Base-by-base conservation (phyloP, 139 green algal species). In the Chlamydomonas sphaeroides region DNA sequence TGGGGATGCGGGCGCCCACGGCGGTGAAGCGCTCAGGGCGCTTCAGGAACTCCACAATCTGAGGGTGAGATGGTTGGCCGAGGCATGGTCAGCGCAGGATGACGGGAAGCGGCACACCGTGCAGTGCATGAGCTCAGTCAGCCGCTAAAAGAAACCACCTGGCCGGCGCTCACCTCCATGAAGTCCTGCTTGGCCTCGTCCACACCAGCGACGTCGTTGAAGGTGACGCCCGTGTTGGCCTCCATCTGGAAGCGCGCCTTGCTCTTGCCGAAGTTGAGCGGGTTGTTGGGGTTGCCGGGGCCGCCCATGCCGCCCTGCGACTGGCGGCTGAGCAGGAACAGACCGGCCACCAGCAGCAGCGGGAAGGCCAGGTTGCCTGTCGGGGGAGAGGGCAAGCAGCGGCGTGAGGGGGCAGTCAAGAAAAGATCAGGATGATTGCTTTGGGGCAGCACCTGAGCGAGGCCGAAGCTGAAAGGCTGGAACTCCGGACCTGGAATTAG, bases 151-250 rank as follows among this genome's bases (percentile, higher is more conserved):
- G n/a, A 68, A 38, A 30, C 32, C 21, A 5, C 21, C 17, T 68
- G 15, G 5, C 26, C 30, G 26, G 11, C 66, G 36, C 89, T 2
- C 53, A 96, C 91, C 93, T 99, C 97, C 96, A 98, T 96, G 91
- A 99, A 99, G 89, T 99, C 97, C 84, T 97, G 89, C 93, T 99
- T 99, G n/a, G 97, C 97, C 92, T 99, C 97, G 49, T 99, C 95
- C 25, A 99, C 97, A 38, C 97, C 97, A 21, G 97, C 97, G 20
- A 99, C 97, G 69, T 99, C 97, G 73, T 92, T 90, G 85, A 99
- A 99, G 8, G 89, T 99, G 39, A 99, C 89, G 65, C 97, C 97
- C 25, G 97, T 99, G 93, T 99, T 99, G 70, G 97, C 96, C 94
- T 99, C 97, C 97, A 99, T 99, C 92, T 98, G 94, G 90, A 99